A percentile compares a stretch with the other conserved stretches of the same genome.
Conservation (phyloP, 192 early-diverging fungal genomes). For the Geranomyces michiganensis region DNA sequence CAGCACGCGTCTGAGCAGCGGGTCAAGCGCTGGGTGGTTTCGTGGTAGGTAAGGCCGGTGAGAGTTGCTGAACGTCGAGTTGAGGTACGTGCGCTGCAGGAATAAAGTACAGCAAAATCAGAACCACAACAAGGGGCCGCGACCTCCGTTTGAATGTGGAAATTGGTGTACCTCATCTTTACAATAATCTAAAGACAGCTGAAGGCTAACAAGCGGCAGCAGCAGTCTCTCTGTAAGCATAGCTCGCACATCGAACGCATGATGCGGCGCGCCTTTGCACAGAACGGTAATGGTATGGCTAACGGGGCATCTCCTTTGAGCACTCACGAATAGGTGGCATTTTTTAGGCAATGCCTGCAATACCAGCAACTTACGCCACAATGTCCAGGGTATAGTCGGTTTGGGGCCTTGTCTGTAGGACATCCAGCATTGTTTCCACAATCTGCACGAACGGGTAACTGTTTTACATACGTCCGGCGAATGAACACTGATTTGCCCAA, state of each 20-base stretch:
- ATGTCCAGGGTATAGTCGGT: not conserved
- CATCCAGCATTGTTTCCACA: not conserved
- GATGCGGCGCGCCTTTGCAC: conserved; percentile 16
- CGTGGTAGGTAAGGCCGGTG: not conserved
- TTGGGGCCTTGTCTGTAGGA: not conserved
- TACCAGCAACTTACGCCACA: not conserved
- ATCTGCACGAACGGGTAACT: not conserved
- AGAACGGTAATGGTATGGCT: not conserved
- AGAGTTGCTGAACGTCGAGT: not conserved
- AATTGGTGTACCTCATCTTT: conserved; percentile 9
- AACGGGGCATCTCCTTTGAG: not conserved
- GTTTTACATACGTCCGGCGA: not conserved
- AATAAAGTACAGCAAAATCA: not conserved
- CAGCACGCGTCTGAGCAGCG: not conserved
- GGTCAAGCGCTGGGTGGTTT: not conserved
- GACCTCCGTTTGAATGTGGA: not conserved
- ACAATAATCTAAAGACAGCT: conserved; percentile 13
- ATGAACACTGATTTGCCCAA: not conserved
- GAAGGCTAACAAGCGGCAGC: conserved; percentile 1
- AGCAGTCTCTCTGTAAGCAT: not conserved
- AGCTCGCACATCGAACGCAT: conserved; percentile 6
- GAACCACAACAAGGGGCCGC: not conserved
- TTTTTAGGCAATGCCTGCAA: not conserved
- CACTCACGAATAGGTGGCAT: not conserved
- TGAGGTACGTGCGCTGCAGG: conserved; percentile 10